These are phyloP conservation scores for Chrysoporthe austroafricana DNA, from an alignment of 2,329 filamentous ascomycete species.

Conservation along the genomic window DNA sequence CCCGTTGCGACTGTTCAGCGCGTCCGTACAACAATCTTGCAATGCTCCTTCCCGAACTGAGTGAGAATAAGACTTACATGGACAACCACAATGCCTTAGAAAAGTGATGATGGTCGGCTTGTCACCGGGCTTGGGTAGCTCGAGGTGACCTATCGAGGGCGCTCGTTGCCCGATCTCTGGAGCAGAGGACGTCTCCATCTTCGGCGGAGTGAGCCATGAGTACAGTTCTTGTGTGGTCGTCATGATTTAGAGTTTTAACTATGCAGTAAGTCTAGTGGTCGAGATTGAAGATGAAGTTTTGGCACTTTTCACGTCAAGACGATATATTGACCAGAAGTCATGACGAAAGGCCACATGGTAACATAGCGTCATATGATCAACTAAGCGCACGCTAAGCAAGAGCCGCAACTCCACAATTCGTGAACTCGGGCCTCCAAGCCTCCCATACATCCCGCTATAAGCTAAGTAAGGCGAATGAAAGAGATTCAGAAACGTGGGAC, in stretches of 20 bases:
- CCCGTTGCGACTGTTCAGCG: neutral
- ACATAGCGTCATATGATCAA: neutral
- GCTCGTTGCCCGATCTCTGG: constrained; percentile 60
- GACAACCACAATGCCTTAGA: constrained; percentile 74
- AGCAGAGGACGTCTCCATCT: constrained; percentile 44
- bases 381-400: neutral
- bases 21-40: neutral
- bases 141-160: constrained; percentile 51
- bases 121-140: constrained; percentile 52
- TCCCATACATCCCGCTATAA: neutral
- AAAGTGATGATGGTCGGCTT: constrained; percentile 68
- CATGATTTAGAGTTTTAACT: neutral
- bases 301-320: too few relatives aligned
- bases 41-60: neutral
- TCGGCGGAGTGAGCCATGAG: constrained; percentile 17
- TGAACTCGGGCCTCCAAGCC: neutral
- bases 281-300: neutral
- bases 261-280: neutral
- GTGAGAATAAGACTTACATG: constrained; percentile 54
- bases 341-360: neutral
- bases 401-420: neutral
- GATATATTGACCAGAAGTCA: too few relatives aligned
- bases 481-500: too few relatives aligned
- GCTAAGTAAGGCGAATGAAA: neutral
- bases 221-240: constrained; percentile 9